Percentiles rank a stretch among this genome's conserved stretches.
Evolutionary conservation across 2,329 filamentous ascomycete species (phyloP).

Genomic region (Trichothecium sympodiale): DNA sequence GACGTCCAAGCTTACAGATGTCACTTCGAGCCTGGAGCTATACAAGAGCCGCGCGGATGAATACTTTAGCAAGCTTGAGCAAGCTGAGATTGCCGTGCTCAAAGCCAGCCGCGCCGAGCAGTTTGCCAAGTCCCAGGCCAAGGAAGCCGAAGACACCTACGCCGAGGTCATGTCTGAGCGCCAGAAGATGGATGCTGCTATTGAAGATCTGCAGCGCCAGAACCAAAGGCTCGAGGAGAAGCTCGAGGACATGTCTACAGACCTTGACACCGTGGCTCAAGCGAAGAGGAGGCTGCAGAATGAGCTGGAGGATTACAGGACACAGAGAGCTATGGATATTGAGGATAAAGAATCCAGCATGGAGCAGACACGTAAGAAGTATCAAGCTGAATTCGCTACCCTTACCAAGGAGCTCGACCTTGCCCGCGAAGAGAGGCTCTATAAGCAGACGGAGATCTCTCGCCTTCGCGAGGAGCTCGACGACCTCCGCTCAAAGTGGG

Average conservation of each 20-base stretch:
- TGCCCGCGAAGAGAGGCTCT: slow-evolving; percentile 80
- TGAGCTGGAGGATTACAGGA: slow-evolving; percentile 94
- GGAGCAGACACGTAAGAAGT: slow-evolving; percentile 96
- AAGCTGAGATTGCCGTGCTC: slow-evolving; percentile 89
- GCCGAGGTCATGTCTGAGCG: slow-evolving; percentile 85
- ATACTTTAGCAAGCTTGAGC: slow-evolving; percentile 94
- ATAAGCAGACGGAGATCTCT: slow-evolving; percentile 75
- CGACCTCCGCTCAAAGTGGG: slow-evolving; percentile 91
- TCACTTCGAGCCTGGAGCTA: slow-evolving; percentile 70
- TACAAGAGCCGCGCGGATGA: slow-evolving; percentile 92
- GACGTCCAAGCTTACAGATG: slow-evolving; percentile 71
- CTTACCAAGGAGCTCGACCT: slow-evolving; percentile 88
- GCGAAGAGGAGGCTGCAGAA: slow-evolving; percentile 92
- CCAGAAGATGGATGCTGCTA: slow-evolving; percentile 74
- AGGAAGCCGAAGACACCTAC: slow-evolving; percentile 84
- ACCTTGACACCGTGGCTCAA: slow-evolving; percentile 75
- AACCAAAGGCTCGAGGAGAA: slow-evolving; percentile 85
- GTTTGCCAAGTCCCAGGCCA: slow-evolving; percentile 81
- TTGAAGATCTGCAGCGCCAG: slow-evolving; percentile 84
- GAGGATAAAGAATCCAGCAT: slow-evolving; percentile 94
- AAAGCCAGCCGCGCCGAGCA: slow-evolving; percentile 88
- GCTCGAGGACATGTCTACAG: slow-evolving; percentile 82
- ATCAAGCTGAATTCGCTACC: slow-evolving; percentile 82
- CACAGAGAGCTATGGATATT: slow-evolving; percentile 87
- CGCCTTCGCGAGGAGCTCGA: slow-evolving; percentile 92